phyloP scores from a whole-genome alignment of 2,329 filamentous ascomycete genomes.

The Bisporella sp. region DNA sequence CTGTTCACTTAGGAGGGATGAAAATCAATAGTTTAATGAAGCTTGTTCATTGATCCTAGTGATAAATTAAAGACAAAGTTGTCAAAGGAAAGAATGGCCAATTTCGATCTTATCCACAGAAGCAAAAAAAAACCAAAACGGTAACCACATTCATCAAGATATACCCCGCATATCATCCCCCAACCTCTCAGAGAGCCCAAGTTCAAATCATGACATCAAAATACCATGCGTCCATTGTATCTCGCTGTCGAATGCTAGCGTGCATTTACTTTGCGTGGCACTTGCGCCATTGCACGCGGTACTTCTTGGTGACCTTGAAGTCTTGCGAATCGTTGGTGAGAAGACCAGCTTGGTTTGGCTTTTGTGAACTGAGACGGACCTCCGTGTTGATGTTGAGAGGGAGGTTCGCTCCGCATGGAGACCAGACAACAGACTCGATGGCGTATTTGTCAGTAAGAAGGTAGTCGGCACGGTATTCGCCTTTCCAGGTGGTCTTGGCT shows the following conservation, averaged over 20 bases:
- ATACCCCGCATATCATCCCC: too few species aligned
- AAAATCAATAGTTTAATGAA: too few species aligned
- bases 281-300: not conserved
- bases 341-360: not conserved
- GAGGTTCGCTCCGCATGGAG: constrained; percentile 8
- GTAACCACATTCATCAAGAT: too few species aligned
- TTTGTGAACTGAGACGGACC: not conserved
- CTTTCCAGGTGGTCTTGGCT: constrained; percentile 5
- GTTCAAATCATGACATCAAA: too few species aligned
- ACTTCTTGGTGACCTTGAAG: not conserved
- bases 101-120: too few species aligned
- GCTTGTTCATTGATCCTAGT: too few species aligned
- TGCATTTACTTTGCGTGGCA: not conserved
- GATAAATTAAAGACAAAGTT: too few species aligned
- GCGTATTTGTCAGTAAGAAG: not conserved
- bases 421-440: constrained; percentile 8
- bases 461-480: constrained; percentile 3
- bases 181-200: too few species aligned
- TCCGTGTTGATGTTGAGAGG: constrained; percentile 7
- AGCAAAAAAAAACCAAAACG: too few species aligned
- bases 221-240: not conserved
- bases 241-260: not conserved
- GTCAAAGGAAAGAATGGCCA: too few species aligned
- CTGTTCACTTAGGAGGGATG: too few species aligned
- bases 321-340: constrained; percentile 3